Evolutionary conservation across 2,329 filamentous ascomycete genomes (phyloP).

Genomic region (Epichloe uncinata): DNA sequence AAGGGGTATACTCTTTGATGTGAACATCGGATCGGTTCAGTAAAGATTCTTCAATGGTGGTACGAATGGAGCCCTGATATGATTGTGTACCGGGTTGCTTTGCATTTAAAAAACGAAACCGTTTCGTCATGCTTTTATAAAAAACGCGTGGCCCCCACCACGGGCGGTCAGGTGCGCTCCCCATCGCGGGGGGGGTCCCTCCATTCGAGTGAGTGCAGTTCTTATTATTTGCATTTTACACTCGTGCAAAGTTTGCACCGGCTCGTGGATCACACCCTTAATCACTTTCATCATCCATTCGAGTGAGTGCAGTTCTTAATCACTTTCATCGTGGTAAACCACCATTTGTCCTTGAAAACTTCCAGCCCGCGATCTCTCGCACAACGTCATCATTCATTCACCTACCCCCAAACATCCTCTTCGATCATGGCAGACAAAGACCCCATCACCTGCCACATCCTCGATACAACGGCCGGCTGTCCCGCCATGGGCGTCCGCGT

Average conservation of each 20-base stretch:
- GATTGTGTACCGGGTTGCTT: no score
- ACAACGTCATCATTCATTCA: neutral
- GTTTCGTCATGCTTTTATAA: no score
- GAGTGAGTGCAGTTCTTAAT: neutral
- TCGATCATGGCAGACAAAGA: conserved; percentile 29
- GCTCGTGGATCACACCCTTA: no score
- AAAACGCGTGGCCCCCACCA: neutral
- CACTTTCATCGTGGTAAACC: neutral
- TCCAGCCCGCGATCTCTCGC: neutral
- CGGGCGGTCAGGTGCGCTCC: neutral
- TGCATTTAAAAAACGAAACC: no score
- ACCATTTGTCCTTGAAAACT: no score
- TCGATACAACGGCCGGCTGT: conserved; percentile 64
- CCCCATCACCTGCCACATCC: conserved; percentile 75
- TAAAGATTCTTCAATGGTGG: no score
- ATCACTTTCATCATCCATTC: no score
- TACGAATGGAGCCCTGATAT: no score
- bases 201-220: neutral
- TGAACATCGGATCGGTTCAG: no score
- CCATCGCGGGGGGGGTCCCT: neutral
- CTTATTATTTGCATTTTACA: no score
- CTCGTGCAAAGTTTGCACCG: no score
- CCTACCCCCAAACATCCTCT: neutral
- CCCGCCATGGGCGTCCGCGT: conserved; percentile 56
- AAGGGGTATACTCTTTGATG: no score